phyloP scores from a whole-genome alignment of 768 basidiomycete species.

The Neoboletus subvelutipes region DNA sequence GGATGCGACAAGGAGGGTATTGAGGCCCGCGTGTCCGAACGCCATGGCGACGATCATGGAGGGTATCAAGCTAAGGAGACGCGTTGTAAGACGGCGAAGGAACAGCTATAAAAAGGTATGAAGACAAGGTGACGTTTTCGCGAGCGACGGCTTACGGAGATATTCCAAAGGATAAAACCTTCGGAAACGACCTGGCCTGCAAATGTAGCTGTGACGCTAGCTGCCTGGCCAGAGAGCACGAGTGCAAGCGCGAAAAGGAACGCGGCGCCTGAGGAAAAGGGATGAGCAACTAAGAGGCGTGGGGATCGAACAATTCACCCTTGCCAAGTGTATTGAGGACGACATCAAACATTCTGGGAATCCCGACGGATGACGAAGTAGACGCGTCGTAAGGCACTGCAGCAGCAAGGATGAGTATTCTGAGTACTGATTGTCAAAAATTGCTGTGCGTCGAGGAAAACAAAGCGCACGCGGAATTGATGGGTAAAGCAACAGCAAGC shows the following conservation, averaged over 20 bases:
- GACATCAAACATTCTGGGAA: slow-evolving; percentile 43
- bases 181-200: slow-evolving; percentile 50
- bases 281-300: background rate
- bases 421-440: slow-evolving; percentile 1
- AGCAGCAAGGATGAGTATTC: slow-evolving; percentile 39
- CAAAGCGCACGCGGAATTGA: slow-evolving; percentile 39
- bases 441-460: background rate
- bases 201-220: slow-evolving; percentile 48
- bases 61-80: slow-evolving; percentile 46
- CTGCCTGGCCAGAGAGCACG: slow-evolving; percentile 48
- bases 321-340: slow-evolving; percentile 41
- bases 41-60: slow-evolving; percentile 43
- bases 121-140: background rate
- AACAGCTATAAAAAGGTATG: slow-evolving; percentile 21
- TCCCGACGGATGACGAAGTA: slow-evolving; percentile 31
- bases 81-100: slow-evolving; percentile 43
- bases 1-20: slow-evolving; percentile 47
- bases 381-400: slow-evolving; percentile 7
- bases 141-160: slow-evolving; percentile 28
- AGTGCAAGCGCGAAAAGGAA: slow-evolving; percentile 49
- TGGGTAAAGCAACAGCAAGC: slow-evolving; percentile 43
- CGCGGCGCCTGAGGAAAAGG: slow-evolving; percentile 23
- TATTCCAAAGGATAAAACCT: slow-evolving; percentile 49
- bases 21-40: slow-evolving; percentile 43
- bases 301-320: slow-evolving; percentile 21